Conservation (phyloP, 306 rosid genomes). For the Inga leiocalycina region DNA sequence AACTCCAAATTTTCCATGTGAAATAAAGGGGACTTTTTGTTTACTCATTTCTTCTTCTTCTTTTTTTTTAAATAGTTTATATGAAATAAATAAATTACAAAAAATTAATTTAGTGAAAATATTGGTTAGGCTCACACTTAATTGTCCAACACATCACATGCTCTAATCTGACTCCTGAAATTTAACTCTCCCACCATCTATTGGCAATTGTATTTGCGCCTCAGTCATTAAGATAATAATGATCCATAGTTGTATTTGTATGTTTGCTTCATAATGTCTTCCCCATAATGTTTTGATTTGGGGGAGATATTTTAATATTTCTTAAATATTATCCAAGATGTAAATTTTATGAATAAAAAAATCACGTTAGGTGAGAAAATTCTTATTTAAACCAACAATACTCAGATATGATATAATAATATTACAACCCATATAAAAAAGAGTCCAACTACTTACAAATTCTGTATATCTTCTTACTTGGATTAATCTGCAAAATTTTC, state of each 20-base stretch:
- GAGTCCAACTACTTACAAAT: background rate
- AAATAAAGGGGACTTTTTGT: background rate
- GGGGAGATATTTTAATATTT: too few species aligned
- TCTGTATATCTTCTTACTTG: too few species aligned
- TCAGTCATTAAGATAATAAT: background rate
- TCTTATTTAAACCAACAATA: background rate
- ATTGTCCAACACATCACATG: background rate
- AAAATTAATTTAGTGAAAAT: too few species aligned
- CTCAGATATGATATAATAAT: background rate
- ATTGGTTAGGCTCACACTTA: background rate
- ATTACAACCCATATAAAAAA: background rate
- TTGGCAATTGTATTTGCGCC: background rate
- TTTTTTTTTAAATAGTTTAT: too few species aligned
- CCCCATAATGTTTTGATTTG: too few species aligned
- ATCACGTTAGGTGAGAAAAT: background rate
- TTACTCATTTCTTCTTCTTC: background rate
- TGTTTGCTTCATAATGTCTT: too few species aligned
- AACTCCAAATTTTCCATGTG: background rate
- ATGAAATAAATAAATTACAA: too few species aligned
- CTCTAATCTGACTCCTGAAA: background rate
- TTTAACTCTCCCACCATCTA: background rate
- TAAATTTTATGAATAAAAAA: too few species aligned
- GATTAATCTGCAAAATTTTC: too few species aligned
- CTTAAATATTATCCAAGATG: background rate
- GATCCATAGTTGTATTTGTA: too few species aligned